Base-by-base conservation (phyloP, 768 basidiomycete genomes). In the Tricholoma furcatifolium region DNA sequence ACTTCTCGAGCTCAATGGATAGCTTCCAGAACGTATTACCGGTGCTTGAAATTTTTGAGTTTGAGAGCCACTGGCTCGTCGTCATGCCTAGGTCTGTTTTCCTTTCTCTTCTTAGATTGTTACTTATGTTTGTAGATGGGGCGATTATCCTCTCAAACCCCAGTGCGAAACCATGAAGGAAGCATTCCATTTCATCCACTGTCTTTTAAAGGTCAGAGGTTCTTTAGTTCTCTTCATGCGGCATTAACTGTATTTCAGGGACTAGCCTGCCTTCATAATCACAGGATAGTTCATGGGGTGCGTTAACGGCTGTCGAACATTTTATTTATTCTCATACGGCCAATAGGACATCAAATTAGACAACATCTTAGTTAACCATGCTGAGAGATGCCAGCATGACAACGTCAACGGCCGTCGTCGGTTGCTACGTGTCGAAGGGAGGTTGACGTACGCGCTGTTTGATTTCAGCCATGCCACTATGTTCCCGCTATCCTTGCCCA, bases 71-170 rank as follows among this genome's bases (percentile, higher is more conserved):
- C 38, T 66, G 59, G 45, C 64, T 68, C 41, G 59, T 53, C 11
- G 61, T 70, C 10, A 69, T 67, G 64, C 70, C 70, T 14, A 61
- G 67, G 59, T 59, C 18, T 9, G 51, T 36, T 24, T 38, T 17
- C 12, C 12, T 5, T 3, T 14, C 36, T 38, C 3, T 38, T 14
- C 11, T 38, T 17, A 38, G 3, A 5, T 38, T 12, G 11, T 14
- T 11, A 38, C 12, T 12, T 38, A 11, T 11, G 10, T 11, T 14
- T 14, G 4, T 17, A 38, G 36, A 17, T 38, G 36, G 36, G 36
- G 36, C 36, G 3, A 4, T 38, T 12, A 11, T 38, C 36, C 36
- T 14, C 36, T 38, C 36, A 4, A 38, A 17, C 36, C 36, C 5
- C 14, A 38, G 3, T 38, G 36, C 17, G 17, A 4, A 17, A 38